Base-by-base conservation (phyloP, 1,284 basidiomycete species). In the Malassezia pachydermatis region DNA sequence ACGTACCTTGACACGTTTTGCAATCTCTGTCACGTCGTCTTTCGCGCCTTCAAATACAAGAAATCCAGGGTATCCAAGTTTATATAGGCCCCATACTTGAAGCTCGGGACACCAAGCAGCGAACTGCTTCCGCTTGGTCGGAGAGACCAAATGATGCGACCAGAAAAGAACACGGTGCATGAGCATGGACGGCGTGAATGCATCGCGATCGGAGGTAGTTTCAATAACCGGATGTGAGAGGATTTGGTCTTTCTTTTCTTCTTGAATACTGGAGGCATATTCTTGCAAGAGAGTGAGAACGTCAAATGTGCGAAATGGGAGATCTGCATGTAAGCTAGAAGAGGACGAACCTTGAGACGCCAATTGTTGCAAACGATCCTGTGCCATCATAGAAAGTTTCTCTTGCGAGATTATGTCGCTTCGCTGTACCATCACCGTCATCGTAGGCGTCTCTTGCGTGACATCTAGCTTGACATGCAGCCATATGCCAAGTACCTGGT, bases 11-110 rank as follows among this genome's bases (percentile, higher is more conserved):
- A 60, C 50, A 19, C 53, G 43, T 14, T 34, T 36, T 3, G 49
- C 45, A 41, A 60, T 56, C 7, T 60, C 56, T 13, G 37, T 48
- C 2, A 60, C 48, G 22, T 60, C 55, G 11, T 47, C 39, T 5
- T 23, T 24, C 17, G 37, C 30, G 13, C 58, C 58, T 38, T 60
- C 58, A 20, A 58, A 60, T 22, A 34, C 44, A 3, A 60, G 43
- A 25, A 48, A 60, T 17, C 58, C 58, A 20, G 58, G 58, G 34
- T 58, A 55, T 19, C 51, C 57, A 10, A 50, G 30, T 23, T 58
- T 56, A 7, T 56, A 29, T 6, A 59, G 14, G 13, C 50, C 57
- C 42, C 48, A 57, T 10, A 59, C 39, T 11, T n/a, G n/a, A 4
- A 57, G 49, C 14, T 56, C 54, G 0, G 51, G 28, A 32, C 50